Base-by-base conservation (phyloP, 2,329 filamentous ascomycete genomes). In the Aschersonia sp. region DNA sequence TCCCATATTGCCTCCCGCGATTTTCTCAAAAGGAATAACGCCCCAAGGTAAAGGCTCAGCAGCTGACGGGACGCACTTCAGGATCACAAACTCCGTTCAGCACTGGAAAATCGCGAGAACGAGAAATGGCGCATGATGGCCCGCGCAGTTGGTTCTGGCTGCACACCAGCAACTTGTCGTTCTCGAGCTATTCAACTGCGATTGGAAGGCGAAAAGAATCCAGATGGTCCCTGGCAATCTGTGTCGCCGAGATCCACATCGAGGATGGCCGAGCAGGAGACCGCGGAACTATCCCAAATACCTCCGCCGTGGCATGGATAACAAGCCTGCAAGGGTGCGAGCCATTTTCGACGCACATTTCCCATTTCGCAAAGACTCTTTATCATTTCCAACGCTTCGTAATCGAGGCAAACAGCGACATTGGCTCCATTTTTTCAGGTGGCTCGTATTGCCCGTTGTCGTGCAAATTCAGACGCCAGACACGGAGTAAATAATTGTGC, bases 61-160 rank as follows among this genome's bases (percentile, higher is more conserved):
- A 11, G 33, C 33, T 37, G 33, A 37, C 33, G 33, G 7, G 11
- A 37, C 22, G n/a, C 12, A 5, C 33, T 33, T 39, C 60, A 90
- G 86, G 80, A 89, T 55, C 75, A 83, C 63, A 87, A 86, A 63
- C 78, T 92, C 56, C 81, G 79, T 52, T 79, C 75, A 48, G 84
- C 85, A 5, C 76, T 90, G 55, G 79, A 85, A 60, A 86, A 90
- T 63, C 90, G 90, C 69, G 86, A 92, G 60, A 85, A 84, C 67
- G 88, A 95, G 64, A 87, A 87, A 62, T 96, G 89, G 89, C 83
- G 87, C 56, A 87, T 94, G 59, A 81, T 95, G 52, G 84, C 89
- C 50, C 85, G 85, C 59, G 95, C 94, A 67, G 84, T 96, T 57
- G 89, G 89, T 51, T 85, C 82, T 46, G 88, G 89, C 43, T 94